Evolutionary conservation across 495 filamentous ascomycete species (phyloP), one percentile per base, ranked within the genome.

Genomic region (Chaetomium tenue): DNA sequence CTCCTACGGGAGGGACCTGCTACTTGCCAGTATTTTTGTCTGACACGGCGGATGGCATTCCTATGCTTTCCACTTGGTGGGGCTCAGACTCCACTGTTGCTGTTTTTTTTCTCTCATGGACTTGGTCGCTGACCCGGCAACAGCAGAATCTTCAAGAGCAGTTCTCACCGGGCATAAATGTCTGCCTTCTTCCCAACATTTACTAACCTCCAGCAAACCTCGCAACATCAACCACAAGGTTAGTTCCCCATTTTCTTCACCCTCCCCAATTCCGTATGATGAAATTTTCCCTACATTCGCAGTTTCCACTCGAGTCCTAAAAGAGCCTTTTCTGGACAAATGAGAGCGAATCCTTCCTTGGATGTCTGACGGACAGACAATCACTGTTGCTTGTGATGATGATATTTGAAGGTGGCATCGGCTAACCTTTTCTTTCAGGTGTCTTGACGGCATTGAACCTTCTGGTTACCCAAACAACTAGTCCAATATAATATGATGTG

Each of bases 1-100:
- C 82, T 86, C 84, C 79, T 83, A 80, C 74, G 74, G 73, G 75
- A 83, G 60, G 82, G 82, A 84, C 87, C 89, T 93, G 91, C 86
- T 95, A 94, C 92, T 96, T 92, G 92, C 92, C 92, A 96, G 92
- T 95, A 94, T 83, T 86, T 80, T 89, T 91, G 90, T 94, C 92
- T 96, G 92, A 74, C 71, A 57, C 61, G 58, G 53, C 58, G 46
- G 56, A 64, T 42, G 26, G 61, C 39, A 53, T 55, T 39, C 16
- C 56, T 25, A 63, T 42, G 16, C 56, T 44, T 66, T 63, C 51
- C 39, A 25, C 42, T 54, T n/a, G 54, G 55, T 60, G 61, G 66
- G 55, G 46, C 55, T 47, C 47, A 2, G 51, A 25, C 54, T 63
- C 61, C 61, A 63, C 61, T 25, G 25, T 52, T 18, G 37, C 33